phyloP scores from a whole-genome alignment of 805 yeast species.

The Candida ipomoeae region DNA sequence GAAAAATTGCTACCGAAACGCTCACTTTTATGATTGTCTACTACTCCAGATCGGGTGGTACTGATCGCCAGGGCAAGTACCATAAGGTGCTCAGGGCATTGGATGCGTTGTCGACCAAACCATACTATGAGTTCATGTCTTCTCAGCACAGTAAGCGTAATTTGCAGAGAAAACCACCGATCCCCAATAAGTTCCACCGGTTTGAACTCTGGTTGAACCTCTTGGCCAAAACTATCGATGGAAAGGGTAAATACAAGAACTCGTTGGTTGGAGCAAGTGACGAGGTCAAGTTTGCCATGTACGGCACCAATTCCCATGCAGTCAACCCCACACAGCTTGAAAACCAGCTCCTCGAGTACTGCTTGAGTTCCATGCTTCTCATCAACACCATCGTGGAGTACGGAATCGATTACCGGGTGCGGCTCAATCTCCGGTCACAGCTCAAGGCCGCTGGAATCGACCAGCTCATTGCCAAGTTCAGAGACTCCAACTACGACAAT shows the following conservation, averaged over 20 bases:
- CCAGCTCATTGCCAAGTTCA: conserved; percentile 17
- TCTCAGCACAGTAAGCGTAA: conserved; percentile 21
- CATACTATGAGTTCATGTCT: conserved; percentile 33
- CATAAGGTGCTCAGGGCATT: conserved; percentile 54
- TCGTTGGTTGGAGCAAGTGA: conserved; percentile 90
- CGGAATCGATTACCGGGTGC: conserved; percentile 40
- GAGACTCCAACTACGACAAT: conserved; percentile 48
- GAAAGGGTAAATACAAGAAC: conserved; percentile 80
- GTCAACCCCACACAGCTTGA: conserved; percentile 46
- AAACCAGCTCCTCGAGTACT: conserved; percentile 63
- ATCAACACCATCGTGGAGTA: conserved; percentile 57
- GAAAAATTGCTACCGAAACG: conserved; percentile 78
- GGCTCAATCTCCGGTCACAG: conserved; percentile 57
- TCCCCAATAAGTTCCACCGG: conserved; percentile 38
- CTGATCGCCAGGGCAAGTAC: conserved; percentile 41
- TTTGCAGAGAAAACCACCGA: conserved; percentile 35
- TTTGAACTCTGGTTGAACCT: conserved; percentile 70
- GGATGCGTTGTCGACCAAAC: conserved; percentile 38
- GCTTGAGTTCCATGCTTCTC: conserved; percentile 64
- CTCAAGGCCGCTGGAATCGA: conserved; percentile 24
- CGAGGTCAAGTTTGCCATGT: conserved; percentile 48
- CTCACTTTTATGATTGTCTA: conserved; percentile 47
- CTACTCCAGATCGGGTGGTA: conserved; percentile 25
- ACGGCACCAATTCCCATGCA: conserved; percentile 30
- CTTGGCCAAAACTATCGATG: conserved; percentile 67